Evolutionary conservation across 495 filamentous ascomycete species (phyloP).

Genomic region (Xylaria intraflava): DNA sequence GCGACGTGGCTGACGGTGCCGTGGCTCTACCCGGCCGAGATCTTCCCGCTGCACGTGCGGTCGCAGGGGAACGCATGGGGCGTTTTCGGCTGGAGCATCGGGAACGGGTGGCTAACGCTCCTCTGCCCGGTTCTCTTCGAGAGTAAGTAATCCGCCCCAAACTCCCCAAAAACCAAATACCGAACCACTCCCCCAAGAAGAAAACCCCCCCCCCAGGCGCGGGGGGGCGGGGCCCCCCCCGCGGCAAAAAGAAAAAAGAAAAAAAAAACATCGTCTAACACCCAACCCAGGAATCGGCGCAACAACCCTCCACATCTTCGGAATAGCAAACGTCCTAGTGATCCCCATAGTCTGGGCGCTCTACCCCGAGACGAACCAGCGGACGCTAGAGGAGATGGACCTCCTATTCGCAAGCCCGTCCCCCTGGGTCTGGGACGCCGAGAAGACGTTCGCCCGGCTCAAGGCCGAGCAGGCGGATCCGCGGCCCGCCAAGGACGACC

Average conservation of each 20-base stretch:
- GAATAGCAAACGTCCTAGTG: slow-evolving; percentile 53
- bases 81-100: slow-evolving; percentile 66
- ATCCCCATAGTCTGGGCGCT: slow-evolving; percentile 63
- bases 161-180: no score
- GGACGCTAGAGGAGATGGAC: slow-evolving; percentile 65
- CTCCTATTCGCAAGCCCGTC: slow-evolving; percentile 55
- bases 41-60: slow-evolving; percentile 61
- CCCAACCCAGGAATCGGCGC: slow-evolving; percentile 44
- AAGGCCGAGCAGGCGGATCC: slow-evolving; percentile 44
- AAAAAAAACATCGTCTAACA: background rate
- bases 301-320: slow-evolving; percentile 64
- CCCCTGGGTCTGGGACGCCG: slow-evolving; percentile 59
- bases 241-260: no score
- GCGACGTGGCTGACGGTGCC: slow-evolving; percentile 69
- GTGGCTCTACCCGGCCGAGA: slow-evolving; percentile 66
- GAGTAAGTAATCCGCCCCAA: slow-evolving; percentile 24
- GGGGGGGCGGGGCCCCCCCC: no score
- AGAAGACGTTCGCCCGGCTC: slow-evolving; percentile 55
- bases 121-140: slow-evolving; percentile 59
- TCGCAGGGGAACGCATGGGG: slow-evolving; percentile 71
- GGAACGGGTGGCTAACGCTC: slow-evolving; percentile 60
- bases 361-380: slow-evolving; percentile 62
- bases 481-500: slow-evolving; percentile 3
- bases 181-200: no score
- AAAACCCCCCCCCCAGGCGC: no score